These are phyloP conservation scores for Gautieria morchelliformis DNA, from an alignment of 768 basidiomycete species.

Conservation along the genomic window DNA sequence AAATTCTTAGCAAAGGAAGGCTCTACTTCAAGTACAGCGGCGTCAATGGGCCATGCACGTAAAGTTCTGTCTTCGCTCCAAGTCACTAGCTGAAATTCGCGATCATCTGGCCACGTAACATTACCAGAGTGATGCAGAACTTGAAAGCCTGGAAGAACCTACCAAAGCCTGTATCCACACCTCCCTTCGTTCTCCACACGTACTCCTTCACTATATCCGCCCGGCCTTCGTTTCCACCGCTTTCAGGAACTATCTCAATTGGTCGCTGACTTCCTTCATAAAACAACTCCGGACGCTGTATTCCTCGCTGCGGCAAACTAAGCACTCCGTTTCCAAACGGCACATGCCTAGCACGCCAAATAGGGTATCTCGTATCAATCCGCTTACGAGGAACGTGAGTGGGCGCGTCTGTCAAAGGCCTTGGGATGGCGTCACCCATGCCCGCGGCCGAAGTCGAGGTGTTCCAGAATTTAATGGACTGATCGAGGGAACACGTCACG, in stretches of 20 bases:
- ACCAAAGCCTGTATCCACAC: conserved; percentile 29
- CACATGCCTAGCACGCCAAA: conserved; percentile 87
- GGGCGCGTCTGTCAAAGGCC: background rate
- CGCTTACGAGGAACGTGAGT: conserved; percentile 3
- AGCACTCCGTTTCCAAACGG: conserved; percentile 89
- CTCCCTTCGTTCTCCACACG: conserved; percentile 77
- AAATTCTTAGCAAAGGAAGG: background rate
- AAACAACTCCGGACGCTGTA: conserved; percentile 1
- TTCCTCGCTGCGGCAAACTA: conserved; percentile 81
- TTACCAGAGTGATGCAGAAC: background rate
- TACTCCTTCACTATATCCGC: conserved; percentile 95
- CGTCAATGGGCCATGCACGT: conserved; percentile 81
- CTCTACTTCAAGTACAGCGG: conserved; percentile 56
- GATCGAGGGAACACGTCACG: conserved; percentile 91
- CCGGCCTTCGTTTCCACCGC: conserved; percentile 74
- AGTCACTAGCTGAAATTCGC: conserved; percentile 54
- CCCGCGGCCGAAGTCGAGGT: conserved; percentile 13
- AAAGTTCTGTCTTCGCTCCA: conserved; percentile 90
- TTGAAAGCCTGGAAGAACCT: conserved; percentile 15
- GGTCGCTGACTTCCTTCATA: conserved; percentile 20
- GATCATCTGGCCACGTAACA: conserved; percentile 28
- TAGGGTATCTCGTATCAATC: conserved; percentile 76
- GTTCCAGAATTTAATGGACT: conserved; percentile 85
- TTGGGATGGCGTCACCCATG: conserved; percentile 19
- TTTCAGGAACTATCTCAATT: conserved; percentile 19